A percentile compares a stretch with the other conserved stretches of the same genome.
phyloP scores from a whole-genome alignment of 176 grass and related monocot genomes.

The Calamus simplicifolius region DNA sequence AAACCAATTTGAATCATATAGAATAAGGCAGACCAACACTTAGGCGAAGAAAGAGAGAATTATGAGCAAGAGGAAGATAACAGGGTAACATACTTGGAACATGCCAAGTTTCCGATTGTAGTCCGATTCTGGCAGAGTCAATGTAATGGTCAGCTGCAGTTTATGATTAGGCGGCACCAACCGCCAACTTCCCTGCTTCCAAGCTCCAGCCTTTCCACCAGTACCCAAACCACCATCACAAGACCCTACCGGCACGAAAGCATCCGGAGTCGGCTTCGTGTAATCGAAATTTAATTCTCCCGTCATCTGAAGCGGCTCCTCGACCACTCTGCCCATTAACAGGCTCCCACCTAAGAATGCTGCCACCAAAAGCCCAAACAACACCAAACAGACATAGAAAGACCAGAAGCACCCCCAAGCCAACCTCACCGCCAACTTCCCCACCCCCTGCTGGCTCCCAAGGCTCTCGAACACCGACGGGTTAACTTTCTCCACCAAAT shows the following conservation, averaged over 20 bases:
- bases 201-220: constrained; percentile 1
- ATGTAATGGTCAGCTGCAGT: constrained; percentile 47
- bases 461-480: constrained; percentile 17
- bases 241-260: constrained; percentile 36
- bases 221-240: constrained; percentile 6
- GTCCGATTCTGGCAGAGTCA: constrained; percentile 80
- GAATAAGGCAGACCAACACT: no score
- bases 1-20: no score
- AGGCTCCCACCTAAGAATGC: constrained; percentile 62
- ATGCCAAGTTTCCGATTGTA: constrained; percentile 82
- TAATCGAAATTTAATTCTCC: constrained; percentile 87
- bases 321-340: constrained; percentile 43
- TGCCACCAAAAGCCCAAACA: constrained; percentile 44
- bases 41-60: no score
- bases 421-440: constrained; percentile 40
- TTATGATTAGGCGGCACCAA: constrained; percentile 63
- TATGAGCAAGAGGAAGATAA: no score
- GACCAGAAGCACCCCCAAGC: constrained; percentile 65
- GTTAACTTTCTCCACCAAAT: constrained; percentile 21
- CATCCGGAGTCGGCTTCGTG: constrained; percentile 60
- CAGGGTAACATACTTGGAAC: constrained; percentile 61
- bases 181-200: not conserved
- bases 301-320: constrained; percentile 58
- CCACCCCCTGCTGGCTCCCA: constrained; percentile 20
- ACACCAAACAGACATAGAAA: constrained; percentile 47